A percentile compares a stretch with the other conserved stretches of the same genome.
Evolutionary conservation across 73 alveolate species (phyloP).

Genomic region (Uronychia setigera): DNA sequence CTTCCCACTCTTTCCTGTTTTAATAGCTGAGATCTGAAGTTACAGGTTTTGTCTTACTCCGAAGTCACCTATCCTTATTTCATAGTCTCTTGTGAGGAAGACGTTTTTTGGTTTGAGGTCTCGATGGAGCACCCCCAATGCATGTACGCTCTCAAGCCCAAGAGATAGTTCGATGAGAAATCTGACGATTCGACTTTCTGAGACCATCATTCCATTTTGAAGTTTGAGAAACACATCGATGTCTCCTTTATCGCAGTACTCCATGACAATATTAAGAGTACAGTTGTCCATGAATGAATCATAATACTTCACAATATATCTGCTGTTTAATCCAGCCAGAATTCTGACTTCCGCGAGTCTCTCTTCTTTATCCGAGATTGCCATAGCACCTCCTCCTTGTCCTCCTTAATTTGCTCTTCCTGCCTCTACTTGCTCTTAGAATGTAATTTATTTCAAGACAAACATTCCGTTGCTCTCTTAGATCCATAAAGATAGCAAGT

Average conservation of each 20-base stretch:
- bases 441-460: neutral
- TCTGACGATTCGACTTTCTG: constrained; percentile 76
- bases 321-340: constrained; percentile 64
- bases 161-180: constrained; percentile 66
- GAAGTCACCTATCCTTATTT: constrained; percentile 89
- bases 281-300: constrained; percentile 73
- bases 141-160: constrained; percentile 83
- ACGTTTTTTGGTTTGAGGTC: constrained; percentile 89
- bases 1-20: neutral
- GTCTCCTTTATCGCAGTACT: constrained; percentile 88
- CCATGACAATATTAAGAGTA: constrained; percentile 78
- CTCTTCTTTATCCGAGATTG: constrained; percentile 30
- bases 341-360: constrained; percentile 83
- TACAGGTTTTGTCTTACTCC: constrained; percentile 58
- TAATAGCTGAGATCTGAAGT: neutral
- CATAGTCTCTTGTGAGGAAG: constrained; percentile 73
- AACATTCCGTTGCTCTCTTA: constrained; percentile 32
- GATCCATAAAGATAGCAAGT: neutral
- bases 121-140: constrained; percentile 80
- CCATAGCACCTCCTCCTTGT: neutral
- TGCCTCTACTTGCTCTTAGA: neutral
- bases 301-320: constrained; percentile 74
- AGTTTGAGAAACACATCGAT: constrained; percentile 56
- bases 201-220: constrained; percentile 55
- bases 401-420: neutral